Percentiles rank a stretch among this genome's conserved stretches.
phyloP scores from a whole-genome alignment of 495 filamentous ascomycete species.

The Aspergillus sclerotiicarbonarius region DNA sequence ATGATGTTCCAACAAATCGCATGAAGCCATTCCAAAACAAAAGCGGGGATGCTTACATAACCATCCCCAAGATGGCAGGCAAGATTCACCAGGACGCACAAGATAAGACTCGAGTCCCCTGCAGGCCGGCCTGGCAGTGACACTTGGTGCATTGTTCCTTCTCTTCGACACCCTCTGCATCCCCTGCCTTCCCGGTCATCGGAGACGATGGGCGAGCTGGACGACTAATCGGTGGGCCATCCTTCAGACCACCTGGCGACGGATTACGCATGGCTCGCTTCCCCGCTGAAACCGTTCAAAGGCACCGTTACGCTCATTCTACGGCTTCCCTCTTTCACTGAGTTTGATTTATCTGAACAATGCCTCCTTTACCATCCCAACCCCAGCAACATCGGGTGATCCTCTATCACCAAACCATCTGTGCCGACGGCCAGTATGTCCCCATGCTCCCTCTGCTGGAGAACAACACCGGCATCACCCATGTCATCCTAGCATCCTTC shows the following conservation, averaged over 20 bases:
- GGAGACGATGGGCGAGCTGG: not conserved
- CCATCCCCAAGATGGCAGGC: no score
- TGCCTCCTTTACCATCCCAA: constrained; percentile 35
- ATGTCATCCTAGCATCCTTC: constrained; percentile 76
- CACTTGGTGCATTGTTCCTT: not conserved
- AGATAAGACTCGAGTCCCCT: not conserved
- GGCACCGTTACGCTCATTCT: not conserved
- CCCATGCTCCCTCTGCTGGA: constrained; percentile 69
- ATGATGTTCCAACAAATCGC: no score
- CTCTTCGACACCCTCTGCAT: not conserved
- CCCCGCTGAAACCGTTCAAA: not conserved
- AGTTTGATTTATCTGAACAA: not conserved
- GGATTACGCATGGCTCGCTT: not conserved
- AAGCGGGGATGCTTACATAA: no score
- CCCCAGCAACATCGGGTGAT: constrained; percentile 50
- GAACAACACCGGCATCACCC: constrained; percentile 60
- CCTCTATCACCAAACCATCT: constrained; percentile 71
- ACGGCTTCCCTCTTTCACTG: not conserved
- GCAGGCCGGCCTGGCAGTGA: not conserved
- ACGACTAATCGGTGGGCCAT: not conserved
- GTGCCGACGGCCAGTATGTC: constrained; percentile 54
- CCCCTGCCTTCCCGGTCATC: not conserved
- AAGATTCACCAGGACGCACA: no score
- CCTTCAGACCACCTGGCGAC: not conserved
- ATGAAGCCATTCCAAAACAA: no score